These are phyloP conservation scores for Cladosporium sp. DNA, from an alignment of 2,329 filamentous ascomycete genomes.

Conservation along the genomic window DNA sequence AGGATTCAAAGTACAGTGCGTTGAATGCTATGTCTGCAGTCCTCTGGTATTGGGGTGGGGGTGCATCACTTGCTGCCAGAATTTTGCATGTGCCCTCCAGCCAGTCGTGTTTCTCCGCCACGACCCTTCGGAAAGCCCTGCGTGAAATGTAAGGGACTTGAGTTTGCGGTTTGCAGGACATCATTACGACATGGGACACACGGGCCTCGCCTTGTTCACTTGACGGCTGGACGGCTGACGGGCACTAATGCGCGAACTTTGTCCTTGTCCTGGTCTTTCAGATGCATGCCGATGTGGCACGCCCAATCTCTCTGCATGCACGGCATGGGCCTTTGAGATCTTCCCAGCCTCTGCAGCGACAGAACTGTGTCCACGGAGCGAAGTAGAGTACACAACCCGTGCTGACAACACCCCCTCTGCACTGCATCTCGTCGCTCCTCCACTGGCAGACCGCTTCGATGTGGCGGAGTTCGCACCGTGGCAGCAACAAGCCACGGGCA, in stretches of 20 bases:
- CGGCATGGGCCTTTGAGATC: background rate
- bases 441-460: background rate
- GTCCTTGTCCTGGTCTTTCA: constrained; percentile 6
- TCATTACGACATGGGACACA: constrained; percentile 8
- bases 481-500: background rate
- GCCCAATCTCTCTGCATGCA: constrained; percentile 13
- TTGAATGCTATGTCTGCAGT: too few relatives aligned
- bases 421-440: background rate
- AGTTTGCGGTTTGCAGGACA: too few relatives aligned
- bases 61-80: too few relatives aligned
- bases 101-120: too few relatives aligned
- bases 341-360: background rate
- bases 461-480: background rate
- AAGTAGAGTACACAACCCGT: background rate
- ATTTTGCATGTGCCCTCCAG: too few relatives aligned
- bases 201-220: constrained; percentile 9
- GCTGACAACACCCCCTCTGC: background rate
- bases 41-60: too few relatives aligned
- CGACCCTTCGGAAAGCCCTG: too few relatives aligned
- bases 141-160: too few relatives aligned
- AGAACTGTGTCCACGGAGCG: background rate
- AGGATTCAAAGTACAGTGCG: too few relatives aligned
- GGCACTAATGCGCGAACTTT: constrained; percentile 4
- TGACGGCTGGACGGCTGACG: constrained; percentile 1
- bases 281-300: constrained; percentile 10